Evolutionary conservation across 2,329 filamentous ascomycete species (phyloP).

Genomic region (Lizonia empirigonia): DNA sequence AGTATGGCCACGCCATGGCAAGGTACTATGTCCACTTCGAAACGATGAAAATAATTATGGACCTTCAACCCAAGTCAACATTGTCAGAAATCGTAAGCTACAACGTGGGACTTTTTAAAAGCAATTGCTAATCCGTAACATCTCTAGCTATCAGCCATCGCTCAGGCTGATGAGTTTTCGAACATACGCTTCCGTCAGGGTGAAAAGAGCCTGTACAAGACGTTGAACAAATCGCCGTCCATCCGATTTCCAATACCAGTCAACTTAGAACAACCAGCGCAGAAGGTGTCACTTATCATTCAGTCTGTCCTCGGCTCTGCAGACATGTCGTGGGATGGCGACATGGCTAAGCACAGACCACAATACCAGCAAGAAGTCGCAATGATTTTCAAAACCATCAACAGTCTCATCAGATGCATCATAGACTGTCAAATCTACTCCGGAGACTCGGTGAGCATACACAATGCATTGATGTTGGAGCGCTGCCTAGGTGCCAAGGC

Average conservation of each 20-base stretch:
- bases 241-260: slow-evolving; percentile 75
- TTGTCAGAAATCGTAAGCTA: slow-evolving; percentile 70
- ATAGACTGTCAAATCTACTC: slow-evolving; percentile 71
- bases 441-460: slow-evolving; percentile 70
- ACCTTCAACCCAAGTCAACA: slow-evolving; percentile 64
- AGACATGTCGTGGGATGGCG: slow-evolving; percentile 61
- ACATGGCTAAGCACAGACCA: slow-evolving; percentile 59
- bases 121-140: slow-evolving; percentile 6
- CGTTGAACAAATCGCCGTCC: slow-evolving; percentile 70
- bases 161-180: slow-evolving; percentile 73
- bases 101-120: background rate
- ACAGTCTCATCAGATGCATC: slow-evolving; percentile 74
- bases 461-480: slow-evolving; percentile 75
- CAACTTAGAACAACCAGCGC: slow-evolving; percentile 66
- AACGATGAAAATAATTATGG: slow-evolving; percentile 75
- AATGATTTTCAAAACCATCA: slow-evolving; percentile 70
- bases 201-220: slow-evolving; percentile 72
- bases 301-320: slow-evolving; percentile 73
- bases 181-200: slow-evolving; percentile 72
- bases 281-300: slow-evolving; percentile 80
- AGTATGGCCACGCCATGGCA: slow-evolving; percentile 81
- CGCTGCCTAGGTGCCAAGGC: slow-evolving; percentile 74
- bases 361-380: slow-evolving; percentile 66
- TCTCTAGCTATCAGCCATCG: slow-evolving; percentile 66
- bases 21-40: slow-evolving; percentile 79